Conservation (phyloP, 768 basidiomycete species). For the Amanita subjunquillea region DNA sequence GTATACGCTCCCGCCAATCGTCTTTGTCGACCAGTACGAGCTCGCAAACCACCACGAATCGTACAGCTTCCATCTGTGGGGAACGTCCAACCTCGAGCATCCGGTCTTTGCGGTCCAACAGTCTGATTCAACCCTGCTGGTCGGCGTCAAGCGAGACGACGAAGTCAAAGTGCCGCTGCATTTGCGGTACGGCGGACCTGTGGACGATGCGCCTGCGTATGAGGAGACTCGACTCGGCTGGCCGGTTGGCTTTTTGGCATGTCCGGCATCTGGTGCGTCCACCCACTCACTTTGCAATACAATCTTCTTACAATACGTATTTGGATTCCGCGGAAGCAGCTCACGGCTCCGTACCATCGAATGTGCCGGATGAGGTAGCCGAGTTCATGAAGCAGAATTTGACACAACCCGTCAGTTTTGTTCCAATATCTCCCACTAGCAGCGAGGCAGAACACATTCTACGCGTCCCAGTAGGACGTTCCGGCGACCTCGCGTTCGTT, state of each 20-base stretch:
- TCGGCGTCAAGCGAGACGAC: conserved; percentile 13
- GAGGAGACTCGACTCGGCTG: conserved; percentile 20
- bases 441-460: conserved; percentile 13
- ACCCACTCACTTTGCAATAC: neutral
- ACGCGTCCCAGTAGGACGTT: conserved; percentile 27
- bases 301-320: neutral
- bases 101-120: conserved; percentile 28
- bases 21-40: conserved; percentile 41
- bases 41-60: conserved; percentile 24
- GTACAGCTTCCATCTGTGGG: conserved; percentile 32
- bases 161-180: conserved; percentile 35
- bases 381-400: neutral
- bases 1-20: conserved; percentile 27
- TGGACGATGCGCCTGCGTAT: neutral
- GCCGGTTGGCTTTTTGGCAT: conserved; percentile 30
- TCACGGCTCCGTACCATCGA: neutral
- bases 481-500: conserved; percentile 26
- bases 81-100: conserved; percentile 33
- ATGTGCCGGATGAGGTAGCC: neutral
- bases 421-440: conserved; percentile 6
- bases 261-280: conserved; percentile 17
- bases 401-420: neutral
- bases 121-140: conserved; percentile 14
- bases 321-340: neutral
- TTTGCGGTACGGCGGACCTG: conserved; percentile 30